Conservation (phyloP, 169 alveolate genomes). For the Theileria sp. region DNA sequence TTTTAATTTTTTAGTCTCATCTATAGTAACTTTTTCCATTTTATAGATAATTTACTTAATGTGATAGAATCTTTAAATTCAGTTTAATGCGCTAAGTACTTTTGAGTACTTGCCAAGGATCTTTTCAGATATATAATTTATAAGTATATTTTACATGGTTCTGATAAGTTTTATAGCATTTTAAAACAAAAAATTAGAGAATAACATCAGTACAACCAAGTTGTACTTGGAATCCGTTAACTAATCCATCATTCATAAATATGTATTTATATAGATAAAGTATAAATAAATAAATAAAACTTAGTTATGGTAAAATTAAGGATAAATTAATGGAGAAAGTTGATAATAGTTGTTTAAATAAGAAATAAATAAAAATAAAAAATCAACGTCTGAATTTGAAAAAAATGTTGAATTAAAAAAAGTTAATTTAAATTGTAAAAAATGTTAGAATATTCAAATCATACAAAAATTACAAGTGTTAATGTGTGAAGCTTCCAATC, state of each 20-base stretch:
- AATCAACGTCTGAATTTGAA: background rate
- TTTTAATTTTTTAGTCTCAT: background rate
- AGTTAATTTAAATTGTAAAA: background rate
- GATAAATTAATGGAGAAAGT: background rate
- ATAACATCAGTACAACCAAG: background rate
- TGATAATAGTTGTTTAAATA: background rate
- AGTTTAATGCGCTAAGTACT: background rate
- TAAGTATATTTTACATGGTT: background rate
- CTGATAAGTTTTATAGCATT: background rate
- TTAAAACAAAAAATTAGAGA: background rate
- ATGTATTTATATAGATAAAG: background rate
- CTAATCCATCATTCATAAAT: background rate
- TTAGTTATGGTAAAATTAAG: no score
- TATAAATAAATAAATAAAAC: no score
- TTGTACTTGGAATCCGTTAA: background rate
- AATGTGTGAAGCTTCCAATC: background rate
- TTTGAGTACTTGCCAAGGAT: background rate
- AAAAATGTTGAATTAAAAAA: background rate
- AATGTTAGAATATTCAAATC: background rate
- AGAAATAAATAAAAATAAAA: background rate
- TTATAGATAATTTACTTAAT: background rate
- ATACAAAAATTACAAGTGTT: background rate
- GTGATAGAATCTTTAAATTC: background rate
- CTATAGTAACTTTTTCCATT: background rate
- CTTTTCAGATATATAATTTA: background rate